Evolutionary conservation across 371 early-diverging fungal species (phyloP), one percentile per base, ranked within the genome.

Genomic region (Rhizopus stolonifer): DNA sequence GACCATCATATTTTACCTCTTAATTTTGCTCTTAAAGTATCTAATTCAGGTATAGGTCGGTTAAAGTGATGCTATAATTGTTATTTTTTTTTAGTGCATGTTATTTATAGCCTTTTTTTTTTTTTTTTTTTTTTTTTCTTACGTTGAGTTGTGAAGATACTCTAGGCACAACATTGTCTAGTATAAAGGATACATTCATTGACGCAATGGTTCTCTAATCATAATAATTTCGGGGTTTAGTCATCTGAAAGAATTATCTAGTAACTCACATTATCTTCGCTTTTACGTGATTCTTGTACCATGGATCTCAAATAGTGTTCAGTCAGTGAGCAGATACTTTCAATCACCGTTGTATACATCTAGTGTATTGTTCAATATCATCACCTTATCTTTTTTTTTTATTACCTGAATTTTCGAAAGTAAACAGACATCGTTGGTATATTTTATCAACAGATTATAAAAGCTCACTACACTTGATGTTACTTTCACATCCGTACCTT

Each of bases 371-470:
- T 17, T 3, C 8, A 31, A 6, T 4, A 49, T 23, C 24, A 11
- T n/a, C 21, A 39, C 8, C 29, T 13, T 17, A 13, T 29, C 17
- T 42, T 29, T 34, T 24, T 15, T 6, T 47, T 47, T 42, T 22
- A 3, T 42, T 68, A 85, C 88, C 60, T 84, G 73, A 22, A 87
- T 65, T 23, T 80, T 83, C 39, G 87, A 81, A 31, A 90, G 62
- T 19, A 87, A 60, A 25, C 88, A 83, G 42, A 87, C 77, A 52
- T 93, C 93, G 53, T 84, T 79, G 21, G 88, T 87, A 81, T 90
- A 94, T 45, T 84, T 87, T 19, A 86, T 74, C 72, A 94, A 67
- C 14, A 89, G 63, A 25, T 84, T 84, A 58, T 90, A 85, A 54
- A 82, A 84, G 23, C 69, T 73, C 3, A 82, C 78, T 47, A 81